Evolutionary conservation across 352 stramenopile genomes (phyloP).

Genomic region (Phytophthora vignae): DNA sequence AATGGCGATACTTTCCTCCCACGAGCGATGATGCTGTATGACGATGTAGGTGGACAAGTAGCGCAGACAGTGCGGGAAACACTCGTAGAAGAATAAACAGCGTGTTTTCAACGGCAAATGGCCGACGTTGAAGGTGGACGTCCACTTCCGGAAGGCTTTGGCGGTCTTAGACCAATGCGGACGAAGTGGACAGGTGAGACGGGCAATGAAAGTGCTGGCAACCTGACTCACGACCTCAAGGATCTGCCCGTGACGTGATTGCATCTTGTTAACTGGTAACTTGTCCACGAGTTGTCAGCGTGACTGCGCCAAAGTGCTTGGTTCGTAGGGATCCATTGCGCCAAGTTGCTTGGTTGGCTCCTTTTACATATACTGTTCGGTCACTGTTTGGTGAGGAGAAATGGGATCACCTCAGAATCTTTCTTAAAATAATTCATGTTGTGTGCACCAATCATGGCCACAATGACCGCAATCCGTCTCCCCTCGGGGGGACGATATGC

Average conservation of each 20-base stretch:
- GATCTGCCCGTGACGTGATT: slow-evolving; percentile 5
- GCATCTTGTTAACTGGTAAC: background rate
- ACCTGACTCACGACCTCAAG: slow-evolving; percentile 6
- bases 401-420: too few relatives aligned
- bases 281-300: too few relatives aligned
- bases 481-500: too few relatives aligned
- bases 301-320: too few relatives aligned
- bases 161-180: background rate
- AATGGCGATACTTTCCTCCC: slow-evolving; percentile 40
- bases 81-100: background rate
- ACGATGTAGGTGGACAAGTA: background rate
- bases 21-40: slow-evolving; percentile 24
- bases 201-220: background rate
- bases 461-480: too few relatives aligned
- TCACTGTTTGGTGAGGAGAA: too few relatives aligned
- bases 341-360: too few relatives aligned
- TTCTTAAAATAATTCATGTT: too few relatives aligned
- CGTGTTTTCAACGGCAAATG: background rate
- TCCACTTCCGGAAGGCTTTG: background rate
- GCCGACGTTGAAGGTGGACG: too few relatives aligned
- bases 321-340: too few relatives aligned
- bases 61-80: background rate
- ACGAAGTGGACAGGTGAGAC: background rate
- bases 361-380: too few relatives aligned
- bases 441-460: too few relatives aligned